Evolutionary conservation across 176 grass and related monocot species (phyloP), one percentile per base, ranked within the genome.

Genomic region (Phragmites australis): DNA sequence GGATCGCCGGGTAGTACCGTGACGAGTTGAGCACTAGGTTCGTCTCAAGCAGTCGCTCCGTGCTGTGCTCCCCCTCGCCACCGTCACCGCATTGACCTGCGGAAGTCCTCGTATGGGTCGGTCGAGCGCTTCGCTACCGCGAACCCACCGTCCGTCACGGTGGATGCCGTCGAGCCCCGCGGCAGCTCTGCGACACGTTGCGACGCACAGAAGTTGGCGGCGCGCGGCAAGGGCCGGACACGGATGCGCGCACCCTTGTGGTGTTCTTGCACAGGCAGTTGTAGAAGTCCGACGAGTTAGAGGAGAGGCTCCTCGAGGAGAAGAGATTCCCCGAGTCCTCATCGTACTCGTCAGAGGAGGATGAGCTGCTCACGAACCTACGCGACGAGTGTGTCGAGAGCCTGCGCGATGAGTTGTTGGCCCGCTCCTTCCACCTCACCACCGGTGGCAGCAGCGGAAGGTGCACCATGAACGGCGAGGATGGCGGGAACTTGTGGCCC

Each of bases 11-110:
- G 77, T 96, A 91, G 56, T 96, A 90, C 55, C 90, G 57, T 11
- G 93, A 75, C 29, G 90, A 92, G 74, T 96, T 96, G 69, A 96
- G 81, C 69, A 87, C 61, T 14, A 96, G 93, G 81, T 96, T 92
- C 8, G 85, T 86, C 54, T 86, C 84, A 19, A 96, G 88, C 69
- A 96, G 60, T 19, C 57, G 83, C 81, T 92, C 86, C 81, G 88
- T 68, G 64, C 55, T 51, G 42, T 76, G 53, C 25, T 82, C 71
- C 14, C 6, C 83, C 1, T 86, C 83, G 18, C 30, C 66, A 65
- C 23, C 31, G 27, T 40, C 77, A 2, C 80, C 63, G 42, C 30
- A 96, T 96, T 39, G 93, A 96, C 79, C 77, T 92, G 54, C 82
- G 82, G 71, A 96, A 96, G 84, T 96, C 93, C 44, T 88, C 82